These are phyloP conservation scores for Pseudocercospora musae DNA, from an alignment of 2,329 filamentous ascomycete genomes.

Conservation along the genomic window DNA sequence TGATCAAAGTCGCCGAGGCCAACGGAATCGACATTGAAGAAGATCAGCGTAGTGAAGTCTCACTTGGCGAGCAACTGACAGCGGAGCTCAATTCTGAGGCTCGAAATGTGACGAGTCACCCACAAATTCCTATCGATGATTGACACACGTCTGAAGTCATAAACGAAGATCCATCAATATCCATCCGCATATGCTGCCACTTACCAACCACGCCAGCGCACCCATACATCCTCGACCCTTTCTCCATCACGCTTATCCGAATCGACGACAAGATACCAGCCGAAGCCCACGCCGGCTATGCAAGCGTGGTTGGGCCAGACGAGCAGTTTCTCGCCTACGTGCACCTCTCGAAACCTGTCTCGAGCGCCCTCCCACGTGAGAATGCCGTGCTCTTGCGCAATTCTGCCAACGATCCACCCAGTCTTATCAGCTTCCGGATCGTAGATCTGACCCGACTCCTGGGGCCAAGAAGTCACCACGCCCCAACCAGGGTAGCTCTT, in stretches of 20 bases:
- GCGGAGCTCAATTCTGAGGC: constrained; percentile 30
- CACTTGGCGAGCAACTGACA: constrained; percentile 28
- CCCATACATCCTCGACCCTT: constrained; percentile 70
- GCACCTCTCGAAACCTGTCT: constrained; percentile 47
- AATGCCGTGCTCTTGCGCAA: constrained; percentile 78
- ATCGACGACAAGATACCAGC: constrained; percentile 73
- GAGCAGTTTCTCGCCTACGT: constrained; percentile 63
- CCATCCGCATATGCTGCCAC: neutral
- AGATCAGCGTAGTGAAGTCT: constrained; percentile 22
- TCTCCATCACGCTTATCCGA: constrained; percentile 56
- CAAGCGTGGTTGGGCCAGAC: constrained; percentile 82
- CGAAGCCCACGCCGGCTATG: constrained; percentile 67
- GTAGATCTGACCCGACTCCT: constrained; percentile 31
- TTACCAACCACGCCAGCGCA: constrained; percentile 67
- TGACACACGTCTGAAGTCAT: neutral
- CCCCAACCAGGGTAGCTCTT: constrained; percentile 70
- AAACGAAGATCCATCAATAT: neutral
- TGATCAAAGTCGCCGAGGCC: constrained; percentile 27
- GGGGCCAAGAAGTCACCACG: constrained; percentile 59
- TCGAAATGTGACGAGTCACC: constrained; percentile 1
- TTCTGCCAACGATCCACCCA: constrained; percentile 65
- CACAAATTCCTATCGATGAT: constrained; percentile 21
- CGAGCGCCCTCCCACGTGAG: constrained; percentile 55
- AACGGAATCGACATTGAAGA: constrained; percentile 26
- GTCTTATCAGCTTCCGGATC: constrained; percentile 40